Conservation (phyloP, 2,329 filamentous ascomycete species). For the Lasiodiplodia sp. region DNA sequence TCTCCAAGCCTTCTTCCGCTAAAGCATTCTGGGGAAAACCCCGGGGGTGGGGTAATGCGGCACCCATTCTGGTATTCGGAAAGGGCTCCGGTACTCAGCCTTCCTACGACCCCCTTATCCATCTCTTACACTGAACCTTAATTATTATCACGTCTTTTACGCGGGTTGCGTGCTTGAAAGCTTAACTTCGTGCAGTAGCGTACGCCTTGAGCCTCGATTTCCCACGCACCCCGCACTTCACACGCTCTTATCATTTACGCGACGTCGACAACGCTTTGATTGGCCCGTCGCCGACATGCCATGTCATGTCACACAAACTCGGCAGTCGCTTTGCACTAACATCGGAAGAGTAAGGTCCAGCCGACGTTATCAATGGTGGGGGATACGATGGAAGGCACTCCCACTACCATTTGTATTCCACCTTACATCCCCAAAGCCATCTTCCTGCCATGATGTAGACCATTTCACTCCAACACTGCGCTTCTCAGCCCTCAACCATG, state of each 20-base stretch:
- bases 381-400: background rate
- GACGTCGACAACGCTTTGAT: background rate
- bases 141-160: too few relatives aligned
- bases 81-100: background rate
- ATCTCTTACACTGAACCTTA: background rate
- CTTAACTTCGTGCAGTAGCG: too few relatives aligned
- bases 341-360: background rate
- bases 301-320: background rate
- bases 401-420: background rate
- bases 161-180: too few relatives aligned
- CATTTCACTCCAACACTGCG: background rate
- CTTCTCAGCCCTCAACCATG: background rate
- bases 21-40: background rate
- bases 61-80: background rate
- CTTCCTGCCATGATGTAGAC: background rate
- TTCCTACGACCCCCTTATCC: background rate
- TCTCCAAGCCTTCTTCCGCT: background rate
- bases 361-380: slow-evolving; percentile 4
- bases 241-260: background rate
- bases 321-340: background rate
- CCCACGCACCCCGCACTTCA: background rate
- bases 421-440: background rate
- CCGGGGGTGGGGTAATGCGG: background rate
- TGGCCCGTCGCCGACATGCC: background rate
- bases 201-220: background rate